phyloP scores from a whole-genome alignment of 1,284 basidiomycete species.

The Meripilus lineatus region DNA sequence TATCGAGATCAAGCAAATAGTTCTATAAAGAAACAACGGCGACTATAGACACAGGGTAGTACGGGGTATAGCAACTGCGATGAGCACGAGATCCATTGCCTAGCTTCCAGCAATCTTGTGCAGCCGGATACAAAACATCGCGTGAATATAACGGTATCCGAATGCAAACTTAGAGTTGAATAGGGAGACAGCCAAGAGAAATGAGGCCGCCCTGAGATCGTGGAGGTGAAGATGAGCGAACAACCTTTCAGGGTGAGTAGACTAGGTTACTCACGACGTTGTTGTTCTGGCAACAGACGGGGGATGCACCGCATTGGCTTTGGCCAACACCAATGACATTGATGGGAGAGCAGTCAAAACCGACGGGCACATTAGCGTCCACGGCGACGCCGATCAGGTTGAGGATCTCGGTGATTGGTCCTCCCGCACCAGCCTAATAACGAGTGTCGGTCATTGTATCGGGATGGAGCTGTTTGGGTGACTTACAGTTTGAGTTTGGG shows the following conservation, averaged over 20 bases:
- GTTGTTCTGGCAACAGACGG: too few species aligned
- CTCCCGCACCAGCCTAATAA: not conserved
- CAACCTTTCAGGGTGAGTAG: not conserved
- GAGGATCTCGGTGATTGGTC: not conserved
- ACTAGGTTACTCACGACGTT: conserved; percentile 30
- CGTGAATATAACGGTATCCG: too few species aligned
- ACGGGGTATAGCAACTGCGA: too few species aligned
- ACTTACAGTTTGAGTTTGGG: conserved; percentile 16
- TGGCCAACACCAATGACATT: too few species aligned
- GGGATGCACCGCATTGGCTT: conserved; percentile 24
- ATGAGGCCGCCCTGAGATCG: conserved; percentile 12
- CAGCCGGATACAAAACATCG: too few species aligned
- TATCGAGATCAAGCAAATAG: too few species aligned
- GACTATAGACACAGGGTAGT: too few species aligned
- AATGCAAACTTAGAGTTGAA: too few species aligned
- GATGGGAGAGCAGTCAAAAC: conserved; percentile 18
- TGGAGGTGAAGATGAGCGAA: not conserved
- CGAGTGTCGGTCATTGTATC: not conserved
- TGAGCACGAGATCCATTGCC: too few species aligned
- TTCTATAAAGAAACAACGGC: too few species aligned
- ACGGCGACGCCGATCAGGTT: not conserved
- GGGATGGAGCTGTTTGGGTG: not conserved
- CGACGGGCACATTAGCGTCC: conserved; percentile 9
- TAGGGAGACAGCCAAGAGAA: conserved; percentile 13
- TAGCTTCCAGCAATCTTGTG: too few species aligned